phyloP scores from a whole-genome alignment of 352 stramenopile genomes.

The Phytophthora chlamydospora region DNA sequence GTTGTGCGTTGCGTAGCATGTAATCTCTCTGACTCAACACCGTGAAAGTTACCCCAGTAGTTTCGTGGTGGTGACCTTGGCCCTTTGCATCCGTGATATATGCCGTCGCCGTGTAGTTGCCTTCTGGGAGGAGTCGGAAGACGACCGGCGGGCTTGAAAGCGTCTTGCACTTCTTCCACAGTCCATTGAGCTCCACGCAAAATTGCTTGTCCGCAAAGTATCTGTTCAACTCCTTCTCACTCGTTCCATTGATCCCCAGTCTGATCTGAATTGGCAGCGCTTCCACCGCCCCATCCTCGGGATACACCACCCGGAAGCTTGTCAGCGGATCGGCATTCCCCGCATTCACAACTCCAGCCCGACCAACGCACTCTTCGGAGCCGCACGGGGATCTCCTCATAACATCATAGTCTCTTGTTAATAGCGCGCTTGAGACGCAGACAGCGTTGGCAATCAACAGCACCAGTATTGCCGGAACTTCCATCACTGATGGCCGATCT shows the following conservation, averaged over 20 bases:
- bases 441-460: constrained; percentile 3
- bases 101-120: constrained; percentile 27
- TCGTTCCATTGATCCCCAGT: constrained; percentile 2
- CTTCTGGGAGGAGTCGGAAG: constrained; percentile 18
- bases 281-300: constrained; percentile 18
- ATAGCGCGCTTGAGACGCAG: constrained; percentile 1
- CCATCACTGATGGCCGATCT: constrained; percentile 14
- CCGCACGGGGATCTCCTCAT: background rate
- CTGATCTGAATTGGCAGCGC: constrained; percentile 13
- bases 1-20: background rate
- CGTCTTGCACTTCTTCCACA: constrained; percentile 24
- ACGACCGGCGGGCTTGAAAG: constrained; percentile 1
- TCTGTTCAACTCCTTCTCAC: constrained; percentile 1
- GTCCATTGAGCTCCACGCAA: constrained; percentile 37
- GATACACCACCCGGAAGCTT: constrained; percentile 15
- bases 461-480: constrained; percentile 4
- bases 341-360: constrained; percentile 1
- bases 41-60: constrained; percentile 13
- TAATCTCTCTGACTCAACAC: constrained; percentile 15
- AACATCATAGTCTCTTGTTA: background rate
- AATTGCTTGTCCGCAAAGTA: constrained; percentile 19
- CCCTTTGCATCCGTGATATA: constrained; percentile 19
- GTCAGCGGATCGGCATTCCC: constrained; percentile 11
- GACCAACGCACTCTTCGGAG: background rate
- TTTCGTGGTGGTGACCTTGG: constrained; percentile 5